Conservation (phyloP, 1,284 basidiomycete species). For the Malassezia dermatis region DNA sequence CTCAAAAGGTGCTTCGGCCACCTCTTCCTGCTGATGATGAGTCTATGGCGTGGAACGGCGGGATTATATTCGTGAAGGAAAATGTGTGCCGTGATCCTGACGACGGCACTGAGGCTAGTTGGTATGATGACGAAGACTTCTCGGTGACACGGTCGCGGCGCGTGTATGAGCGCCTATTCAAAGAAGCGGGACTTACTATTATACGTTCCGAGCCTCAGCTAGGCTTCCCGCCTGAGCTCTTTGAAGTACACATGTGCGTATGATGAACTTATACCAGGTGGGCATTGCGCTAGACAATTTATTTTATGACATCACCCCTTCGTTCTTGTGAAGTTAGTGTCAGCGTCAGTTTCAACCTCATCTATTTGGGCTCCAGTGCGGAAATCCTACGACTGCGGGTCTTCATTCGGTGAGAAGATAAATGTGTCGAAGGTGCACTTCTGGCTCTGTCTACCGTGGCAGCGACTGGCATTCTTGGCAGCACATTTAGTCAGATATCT, state of each 20-base stretch:
- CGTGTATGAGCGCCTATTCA: constrained; percentile 42
- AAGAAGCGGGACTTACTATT: constrained; percentile 34
- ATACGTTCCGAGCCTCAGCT: constrained; percentile 37
- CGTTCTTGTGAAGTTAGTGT: not conserved
- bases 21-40: constrained; percentile 2
- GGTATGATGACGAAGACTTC: constrained; percentile 46
- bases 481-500: not conserved
- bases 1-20: constrained; percentile 23
- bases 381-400: constrained; percentile 10
- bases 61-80: constrained; percentile 44
- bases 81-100: constrained; percentile 39
- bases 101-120: constrained; percentile 38
- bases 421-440: not conserved
- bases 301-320: not conserved
- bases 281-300: constrained; percentile 11
- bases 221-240: constrained; percentile 43
- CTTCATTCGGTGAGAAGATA: constrained; percentile 20
- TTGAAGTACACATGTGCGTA: constrained; percentile 42
- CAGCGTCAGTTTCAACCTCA: constrained; percentile 8
- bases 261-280: constrained; percentile 10
- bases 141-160: constrained; percentile 41
- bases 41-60: constrained; percentile 8
- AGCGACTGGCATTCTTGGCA: not conserved
- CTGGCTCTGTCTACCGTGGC: not conserved
- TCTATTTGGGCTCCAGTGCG: constrained; percentile 15